Base-by-base conservation (phyloP, 2,329 filamentous ascomycete species). In the Neonectria magnoliae region DNA sequence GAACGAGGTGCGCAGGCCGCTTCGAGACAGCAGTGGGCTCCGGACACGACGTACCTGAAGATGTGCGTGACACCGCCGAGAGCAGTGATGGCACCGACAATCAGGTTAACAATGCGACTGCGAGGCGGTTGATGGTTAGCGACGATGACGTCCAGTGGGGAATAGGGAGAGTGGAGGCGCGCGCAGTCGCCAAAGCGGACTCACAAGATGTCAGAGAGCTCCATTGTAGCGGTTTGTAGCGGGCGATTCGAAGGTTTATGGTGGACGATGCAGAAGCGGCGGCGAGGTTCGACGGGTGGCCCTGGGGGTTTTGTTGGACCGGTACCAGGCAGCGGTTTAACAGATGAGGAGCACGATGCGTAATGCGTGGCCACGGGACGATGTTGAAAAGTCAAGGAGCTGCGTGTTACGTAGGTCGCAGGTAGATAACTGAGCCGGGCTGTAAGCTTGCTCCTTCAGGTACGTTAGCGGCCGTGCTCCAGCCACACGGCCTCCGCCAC, bases 51-150 rank as follows among this genome's bases (percentile, higher is more conserved):
- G 77, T 85, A 91, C 88, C 82, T 77, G 77, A 92, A 92, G 82
- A 94, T 90, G 76, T 93, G 89, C 68, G 85, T 85, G 76, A 94
- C 85, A 74, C 94, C 95, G 70, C 94, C 95, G 52, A 97, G 85
- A 52, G 97, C 84, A 89, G 97, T 97, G 71, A 97, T 87, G 72
- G 91, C 91, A 75, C 91, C 96, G 69, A 97, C 90, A 75, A 85
- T 93, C 80, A 99, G 85, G 87, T 99, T 99, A 80, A 97, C 93
- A 77, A 98, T 89, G 77, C 96, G 96, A 84, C 96, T 98, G 79
- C 65, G 72, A 64, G 66, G 73, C 60, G 69, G 33, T 60, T 52
- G 69, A 73, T 66, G 54, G 74, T 83, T 76, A 83, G 80, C 76
- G 64, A 66, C 77, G 62, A 64, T 64, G 59, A 61, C 50, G 27